Percentiles rank a stretch among this genome's conserved stretches.
Evolutionary conservation across 2,329 filamentous ascomycete genomes (phyloP).

Genomic region (Pseudonectria buxi): DNA sequence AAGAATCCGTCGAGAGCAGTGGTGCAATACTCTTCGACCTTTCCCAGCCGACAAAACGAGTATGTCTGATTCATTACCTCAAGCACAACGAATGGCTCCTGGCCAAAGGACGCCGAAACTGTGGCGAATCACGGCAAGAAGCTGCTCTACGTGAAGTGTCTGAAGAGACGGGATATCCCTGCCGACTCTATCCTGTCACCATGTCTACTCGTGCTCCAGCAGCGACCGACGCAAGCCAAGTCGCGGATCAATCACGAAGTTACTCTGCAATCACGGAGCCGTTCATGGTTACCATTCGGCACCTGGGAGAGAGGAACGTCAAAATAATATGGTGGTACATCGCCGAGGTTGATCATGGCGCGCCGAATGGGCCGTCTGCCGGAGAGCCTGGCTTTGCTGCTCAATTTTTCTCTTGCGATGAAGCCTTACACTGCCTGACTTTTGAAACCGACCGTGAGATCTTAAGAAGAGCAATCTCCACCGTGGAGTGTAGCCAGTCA

Average conservation of each 20-base stretch:
- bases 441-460: constrained; percentile 4
- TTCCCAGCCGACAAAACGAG: not conserved
- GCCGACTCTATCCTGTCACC: constrained; percentile 3
- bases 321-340: constrained; percentile 11
- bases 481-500: no score
- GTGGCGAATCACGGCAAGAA: constrained; percentile 4
- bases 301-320: constrained; percentile 1
- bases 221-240: constrained; percentile 2
- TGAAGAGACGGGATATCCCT: constrained; percentile 10
- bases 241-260: constrained; percentile 10
- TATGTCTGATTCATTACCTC: constrained; percentile 8
- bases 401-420: constrained; percentile 5
- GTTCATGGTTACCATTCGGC: constrained; percentile 7
- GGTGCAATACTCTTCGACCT: constrained; percentile 14
- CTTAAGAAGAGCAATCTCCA: constrained; percentile 3
- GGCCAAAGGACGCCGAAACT: constrained; percentile 12
- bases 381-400: constrained; percentile 3
- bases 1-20: no score
- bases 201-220: constrained; percentile 8
- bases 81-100: constrained; percentile 7
- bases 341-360: not conserved
- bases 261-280: constrained; percentile 11
- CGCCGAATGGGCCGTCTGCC: no score
- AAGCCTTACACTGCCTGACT: constrained; percentile 3
- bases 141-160: constrained; percentile 9